These are phyloP conservation scores for Logfia minima DNA, from an alignment of 129 eudicot genomes.

Conservation along the genomic window DNA sequence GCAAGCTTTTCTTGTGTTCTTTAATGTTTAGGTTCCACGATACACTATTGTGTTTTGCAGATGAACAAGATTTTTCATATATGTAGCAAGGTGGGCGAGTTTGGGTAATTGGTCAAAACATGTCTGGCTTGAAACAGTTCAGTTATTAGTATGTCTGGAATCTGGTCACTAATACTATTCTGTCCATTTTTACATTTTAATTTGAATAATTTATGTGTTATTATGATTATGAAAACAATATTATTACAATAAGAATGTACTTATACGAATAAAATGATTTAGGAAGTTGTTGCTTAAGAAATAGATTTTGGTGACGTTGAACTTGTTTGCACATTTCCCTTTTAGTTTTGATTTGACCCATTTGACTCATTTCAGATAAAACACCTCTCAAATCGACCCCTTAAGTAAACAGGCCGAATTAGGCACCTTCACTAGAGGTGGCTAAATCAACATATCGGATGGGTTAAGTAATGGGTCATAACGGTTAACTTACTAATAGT, in stretches of 20 bases:
- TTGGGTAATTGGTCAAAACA: not conserved
- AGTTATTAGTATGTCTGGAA: not conserved
- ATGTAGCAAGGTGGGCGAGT: not conserved
- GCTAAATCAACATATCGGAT: not conserved
- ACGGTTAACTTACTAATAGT: not conserved
- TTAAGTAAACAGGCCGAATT: not conserved
- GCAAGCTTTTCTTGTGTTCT: conserved; percentile 15
- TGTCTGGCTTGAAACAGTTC: not conserved
- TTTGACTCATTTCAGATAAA: not conserved
- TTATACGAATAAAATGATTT: not conserved
- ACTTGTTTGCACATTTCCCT: not conserved
- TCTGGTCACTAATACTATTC: not conserved
- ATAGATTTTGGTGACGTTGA: not conserved
- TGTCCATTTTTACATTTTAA: not conserved
- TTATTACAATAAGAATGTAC: too few species aligned
- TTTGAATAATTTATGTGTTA: not conserved
- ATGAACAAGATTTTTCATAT: not conserved
- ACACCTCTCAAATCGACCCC: not conserved
- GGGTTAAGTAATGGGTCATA: not conserved
- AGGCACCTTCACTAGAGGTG: not conserved
- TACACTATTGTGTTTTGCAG: not conserved
- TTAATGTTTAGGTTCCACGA: conserved; percentile 3
- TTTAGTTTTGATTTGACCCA: not conserved
- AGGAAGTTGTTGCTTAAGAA: not conserved
- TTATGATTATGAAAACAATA: not conserved